A percentile compares a stretch with the other conserved stretches of the same genome.
Conservation (phyloP, 2,329 filamentous ascomycete species). For the Fusarium albidum region DNA sequence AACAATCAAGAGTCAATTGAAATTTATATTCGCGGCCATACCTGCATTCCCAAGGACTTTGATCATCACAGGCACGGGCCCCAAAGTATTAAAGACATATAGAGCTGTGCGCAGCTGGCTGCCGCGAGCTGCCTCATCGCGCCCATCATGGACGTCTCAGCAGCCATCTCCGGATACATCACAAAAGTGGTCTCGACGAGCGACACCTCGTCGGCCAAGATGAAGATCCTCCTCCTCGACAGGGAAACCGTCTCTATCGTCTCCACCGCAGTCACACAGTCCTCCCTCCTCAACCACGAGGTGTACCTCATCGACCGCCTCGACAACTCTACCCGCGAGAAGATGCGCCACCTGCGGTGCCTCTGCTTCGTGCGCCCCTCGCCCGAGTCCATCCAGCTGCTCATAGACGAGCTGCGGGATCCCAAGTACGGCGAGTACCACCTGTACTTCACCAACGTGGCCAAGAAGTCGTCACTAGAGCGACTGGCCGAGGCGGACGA, state of each 20-base stretch:
- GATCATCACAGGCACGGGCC: neutral
- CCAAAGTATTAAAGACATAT: neutral
- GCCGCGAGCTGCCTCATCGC: conserved; percentile 21
- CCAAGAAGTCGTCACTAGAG: conserved; percentile 95
- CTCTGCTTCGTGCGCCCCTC: conserved; percentile 93
- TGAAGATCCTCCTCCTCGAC: conserved; percentile 97
- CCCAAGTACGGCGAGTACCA: conserved; percentile 98
- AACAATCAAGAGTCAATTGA: neutral
- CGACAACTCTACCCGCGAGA: conserved; percentile 89
- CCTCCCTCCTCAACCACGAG: conserved; percentile 91
- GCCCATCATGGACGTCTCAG: conserved; percentile 85
- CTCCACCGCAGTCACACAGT: conserved; percentile 95
- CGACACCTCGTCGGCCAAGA: conserved; percentile 83
- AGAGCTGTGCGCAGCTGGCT: conserved; percentile 17
- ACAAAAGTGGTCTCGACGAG: conserved; percentile 84
- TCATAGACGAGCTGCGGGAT: conserved; percentile 95
- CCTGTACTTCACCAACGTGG: conserved; percentile 96
- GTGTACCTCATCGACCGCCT: conserved; percentile 97
- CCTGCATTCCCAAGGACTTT: too few relatives aligned
- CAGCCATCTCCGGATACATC: conserved; percentile 93
- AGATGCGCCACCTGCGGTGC: conserved; percentile 96
- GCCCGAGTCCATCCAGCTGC: conserved; percentile 87
- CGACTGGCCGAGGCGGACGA: conserved; percentile 95
- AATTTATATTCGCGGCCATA: neutral
- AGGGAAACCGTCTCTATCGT: conserved; percentile 93